These are phyloP conservation scores for Solanum commersonii DNA, from an alignment of 257 asterid genomes.

Conservation along the genomic window DNA sequence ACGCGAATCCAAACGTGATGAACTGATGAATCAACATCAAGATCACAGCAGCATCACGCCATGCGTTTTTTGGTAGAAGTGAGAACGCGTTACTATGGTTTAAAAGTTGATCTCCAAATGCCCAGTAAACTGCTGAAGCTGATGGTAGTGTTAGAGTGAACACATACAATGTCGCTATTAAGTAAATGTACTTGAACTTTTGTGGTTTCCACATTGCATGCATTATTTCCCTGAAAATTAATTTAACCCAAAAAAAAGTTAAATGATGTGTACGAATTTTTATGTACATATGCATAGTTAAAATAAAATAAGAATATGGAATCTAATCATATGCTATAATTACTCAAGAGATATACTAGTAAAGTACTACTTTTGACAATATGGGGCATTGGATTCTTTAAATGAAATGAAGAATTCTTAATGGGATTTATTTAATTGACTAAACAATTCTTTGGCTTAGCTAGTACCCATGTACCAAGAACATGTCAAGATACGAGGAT, in stretches of 20 bases:
- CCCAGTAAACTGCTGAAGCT: slow-evolving; percentile 90
- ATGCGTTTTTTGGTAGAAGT: slow-evolving; percentile 51
- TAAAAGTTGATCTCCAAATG: slow-evolving; percentile 79
- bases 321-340: background rate
- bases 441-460: slow-evolving; percentile 7
- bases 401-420: background rate
- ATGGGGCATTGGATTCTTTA: slow-evolving; percentile 5
- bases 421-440: slow-evolving; percentile 1
- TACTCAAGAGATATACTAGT: background rate
- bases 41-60: slow-evolving; percentile 88
- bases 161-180: slow-evolving; percentile 73
- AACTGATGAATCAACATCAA: slow-evolving; percentile 98
- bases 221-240: slow-evolving; percentile 64
- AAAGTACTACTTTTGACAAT: background rate
- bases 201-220: slow-evolving; percentile 99
- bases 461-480: background rate
- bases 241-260: background rate
- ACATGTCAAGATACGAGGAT: background rate
- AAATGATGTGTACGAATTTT: background rate
- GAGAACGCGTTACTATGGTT: slow-evolving; percentile 82
- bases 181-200: slow-evolving; percentile 88
- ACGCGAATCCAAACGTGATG: slow-evolving; percentile 88
- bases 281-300: background rate
- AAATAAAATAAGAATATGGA: background rate
- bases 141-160: slow-evolving; percentile 89